phyloP scores from a whole-genome alignment of 2,329 filamentous ascomycete genomes.

The Mycogone perniciosa region DNA sequence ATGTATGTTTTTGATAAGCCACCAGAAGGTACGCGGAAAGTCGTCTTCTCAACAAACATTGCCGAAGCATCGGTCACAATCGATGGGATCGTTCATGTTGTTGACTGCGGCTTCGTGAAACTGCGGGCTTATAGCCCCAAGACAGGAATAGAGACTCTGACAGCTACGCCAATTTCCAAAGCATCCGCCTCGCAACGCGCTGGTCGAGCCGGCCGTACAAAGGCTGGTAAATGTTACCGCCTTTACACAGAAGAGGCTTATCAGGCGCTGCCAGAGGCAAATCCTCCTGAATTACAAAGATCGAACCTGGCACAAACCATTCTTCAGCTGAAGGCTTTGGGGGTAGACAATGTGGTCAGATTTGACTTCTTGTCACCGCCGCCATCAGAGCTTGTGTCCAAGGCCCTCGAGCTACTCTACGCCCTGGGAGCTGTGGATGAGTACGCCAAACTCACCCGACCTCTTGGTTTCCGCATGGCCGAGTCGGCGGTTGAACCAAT shows the following conservation, averaged over 20 bases:
- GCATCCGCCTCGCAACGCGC: conserved; percentile 89
- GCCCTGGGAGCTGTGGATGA: conserved; percentile 81
- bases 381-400: conserved; percentile 75
- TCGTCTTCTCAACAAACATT: conserved; percentile 92
- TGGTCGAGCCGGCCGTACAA: conserved; percentile 82
- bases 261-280: conserved; percentile 59
- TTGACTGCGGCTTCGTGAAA: conserved; percentile 90
- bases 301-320: conserved; percentile 84
- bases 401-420: conserved; percentile 81
- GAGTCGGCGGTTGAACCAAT: conserved; percentile 91
- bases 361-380: conserved; percentile 87
- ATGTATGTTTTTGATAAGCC: conserved; percentile 90
- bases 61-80: conserved; percentile 95
- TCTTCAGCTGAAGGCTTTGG: conserved; percentile 87
- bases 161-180: conserved; percentile 75
- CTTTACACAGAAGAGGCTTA: conserved; percentile 78
- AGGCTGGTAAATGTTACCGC: conserved; percentile 87
- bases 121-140: conserved; percentile 75
- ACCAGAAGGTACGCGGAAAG: conserved; percentile 76
- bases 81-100: conserved; percentile 81
- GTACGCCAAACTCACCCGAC: conserved; percentile 83
- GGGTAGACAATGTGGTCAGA: conserved; percentile 87
- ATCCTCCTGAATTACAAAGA: conserved; percentile 84
- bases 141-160: conserved; percentile 83
- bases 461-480: conserved; percentile 85